phyloP scores from a whole-genome alignment of 257 asterid species.

The Lantana camara region DNA sequence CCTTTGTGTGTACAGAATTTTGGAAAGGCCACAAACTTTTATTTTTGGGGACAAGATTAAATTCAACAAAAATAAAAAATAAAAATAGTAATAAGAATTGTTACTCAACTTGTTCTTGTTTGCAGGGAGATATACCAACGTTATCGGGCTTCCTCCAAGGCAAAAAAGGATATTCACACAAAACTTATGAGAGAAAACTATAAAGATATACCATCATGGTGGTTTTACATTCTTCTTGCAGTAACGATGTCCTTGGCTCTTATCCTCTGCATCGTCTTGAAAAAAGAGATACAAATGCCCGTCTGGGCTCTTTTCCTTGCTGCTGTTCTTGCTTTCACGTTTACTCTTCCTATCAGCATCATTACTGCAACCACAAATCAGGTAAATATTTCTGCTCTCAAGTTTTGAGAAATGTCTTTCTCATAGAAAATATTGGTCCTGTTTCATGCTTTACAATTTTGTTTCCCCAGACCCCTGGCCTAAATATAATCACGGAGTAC shows the following conservation, averaged over 20 bases:
- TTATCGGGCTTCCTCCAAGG: slow-evolving; percentile 56
- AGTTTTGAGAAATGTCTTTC: too few species aligned
- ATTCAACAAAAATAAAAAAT: too few species aligned
- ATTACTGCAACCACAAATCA: slow-evolving; percentile 83
- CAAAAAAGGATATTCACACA: slow-evolving; percentile 61
- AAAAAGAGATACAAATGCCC: slow-evolving; percentile 66
- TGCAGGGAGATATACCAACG: slow-evolving; percentile 66
- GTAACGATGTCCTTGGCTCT: slow-evolving; percentile 46
- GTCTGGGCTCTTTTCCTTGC: slow-evolving; percentile 69
- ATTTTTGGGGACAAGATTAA: too few species aligned
- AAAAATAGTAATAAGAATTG: too few species aligned
- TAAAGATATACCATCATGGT: slow-evolving; percentile 68
- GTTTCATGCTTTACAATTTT: background rate
- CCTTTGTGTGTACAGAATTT: too few species aligned
- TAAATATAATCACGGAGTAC: slow-evolving; percentile 69
- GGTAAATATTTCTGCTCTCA: slow-evolving; percentile 37
- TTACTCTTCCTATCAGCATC: slow-evolving; percentile 74
- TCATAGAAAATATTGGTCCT: background rate
- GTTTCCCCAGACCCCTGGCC: slow-evolving; percentile 57
- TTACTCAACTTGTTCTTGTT: background rate
- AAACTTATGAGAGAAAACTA: slow-evolving; percentile 64
- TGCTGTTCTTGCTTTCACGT: slow-evolving; percentile 49
- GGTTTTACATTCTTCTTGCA: slow-evolving; percentile 67
- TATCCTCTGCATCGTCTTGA: slow-evolving; percentile 53
- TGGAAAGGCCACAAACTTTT: too few species aligned